Evolutionary conservation across 768 basidiomycete species (phyloP), one percentile per base, ranked within the genome.

Genomic region (Macrolepiota dolichaula): DNA sequence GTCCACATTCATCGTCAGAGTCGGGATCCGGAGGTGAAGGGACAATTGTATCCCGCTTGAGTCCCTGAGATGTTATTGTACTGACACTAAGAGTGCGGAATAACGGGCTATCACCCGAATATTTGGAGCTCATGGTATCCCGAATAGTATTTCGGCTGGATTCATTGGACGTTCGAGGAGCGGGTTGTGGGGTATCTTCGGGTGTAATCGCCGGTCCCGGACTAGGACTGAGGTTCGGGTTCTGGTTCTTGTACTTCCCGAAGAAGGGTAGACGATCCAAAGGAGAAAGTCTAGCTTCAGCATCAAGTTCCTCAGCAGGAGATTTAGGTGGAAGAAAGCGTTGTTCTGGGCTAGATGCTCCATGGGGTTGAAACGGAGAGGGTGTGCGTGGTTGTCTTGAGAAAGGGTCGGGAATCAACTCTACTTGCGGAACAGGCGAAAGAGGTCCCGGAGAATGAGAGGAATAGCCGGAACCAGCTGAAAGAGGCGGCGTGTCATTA

Each of bases 241-340:
- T 27, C 46, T 70, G 73, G 65, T 75, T 74, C 64, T 80, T 81
- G 67, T 80, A 76, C 64, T 82, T 82, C 59, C 87, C 85, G 63
- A 88, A 81, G 69, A 88, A 82, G 9, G 84, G 81, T 62, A 87
- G 72, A 24, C 51, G 50, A 25, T 57, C 55, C 40, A 66, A 49
- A 17, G 65, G 62, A 24, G 62, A 59, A 57, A 63, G 12, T 50
- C 57, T 54, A 57, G 64, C 29, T 27, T 50, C 55, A 1, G 44
- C 51, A 59, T 59, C 55, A 35, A 58, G 12, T 55, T 65, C 44
- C 51, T 66, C 42, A 19, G 47, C 50, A 19, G 63, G 57, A n/a
- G 57, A 55, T 13, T 59, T 58, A 1, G 17, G n/a, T 4, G 51
- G 53, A 37, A 55, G 56, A 17, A 57, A 52, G 12, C 57, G 52